Conservation (phyloP, 768 basidiomycete genomes). For the Kwoniella botswanensis region DNA sequence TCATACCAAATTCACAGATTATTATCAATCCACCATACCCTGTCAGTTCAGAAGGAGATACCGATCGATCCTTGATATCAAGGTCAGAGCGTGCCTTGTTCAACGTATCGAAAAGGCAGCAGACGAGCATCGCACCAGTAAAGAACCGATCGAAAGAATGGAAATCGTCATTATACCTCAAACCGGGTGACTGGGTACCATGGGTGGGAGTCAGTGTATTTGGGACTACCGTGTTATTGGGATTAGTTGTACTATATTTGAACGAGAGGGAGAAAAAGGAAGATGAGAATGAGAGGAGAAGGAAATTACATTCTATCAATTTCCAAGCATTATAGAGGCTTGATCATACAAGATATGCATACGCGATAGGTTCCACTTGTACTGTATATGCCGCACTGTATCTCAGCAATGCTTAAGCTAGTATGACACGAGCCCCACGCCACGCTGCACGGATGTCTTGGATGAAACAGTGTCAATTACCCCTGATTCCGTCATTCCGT, state of each 20-base stretch:
- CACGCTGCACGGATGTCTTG: not conserved
- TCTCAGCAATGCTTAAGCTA: too few species aligned
- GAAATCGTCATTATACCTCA: conserved; percentile 85
- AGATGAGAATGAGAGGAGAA: conserved; percentile 86
- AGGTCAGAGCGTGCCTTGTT: too few species aligned
- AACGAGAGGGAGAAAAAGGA: conserved; percentile 96
- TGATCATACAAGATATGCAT: too few species aligned
- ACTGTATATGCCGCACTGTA: too few species aligned
- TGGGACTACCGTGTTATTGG: conserved; percentile 72
- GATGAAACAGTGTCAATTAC: not conserved
- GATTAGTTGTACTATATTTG: conserved; percentile 79
- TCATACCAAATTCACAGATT: conserved; percentile 95
- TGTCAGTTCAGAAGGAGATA: not conserved
- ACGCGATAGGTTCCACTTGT: not conserved
- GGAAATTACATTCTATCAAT: conserved; percentile 93
- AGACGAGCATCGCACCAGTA: conserved; percentile 16
- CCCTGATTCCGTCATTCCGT: not conserved
- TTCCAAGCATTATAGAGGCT: conserved; percentile 86
- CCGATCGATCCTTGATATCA: not conserved
- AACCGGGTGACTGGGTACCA: conserved; percentile 96
- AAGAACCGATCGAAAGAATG: conserved; percentile 62
- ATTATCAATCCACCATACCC: conserved; percentile 76
- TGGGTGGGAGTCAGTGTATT: conserved; percentile 92
- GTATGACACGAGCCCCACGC: not conserved
- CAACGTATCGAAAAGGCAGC: not conserved